phyloP scores from a whole-genome alignment of 257 asterid species.

The Rubia yunnanensis region DNA sequence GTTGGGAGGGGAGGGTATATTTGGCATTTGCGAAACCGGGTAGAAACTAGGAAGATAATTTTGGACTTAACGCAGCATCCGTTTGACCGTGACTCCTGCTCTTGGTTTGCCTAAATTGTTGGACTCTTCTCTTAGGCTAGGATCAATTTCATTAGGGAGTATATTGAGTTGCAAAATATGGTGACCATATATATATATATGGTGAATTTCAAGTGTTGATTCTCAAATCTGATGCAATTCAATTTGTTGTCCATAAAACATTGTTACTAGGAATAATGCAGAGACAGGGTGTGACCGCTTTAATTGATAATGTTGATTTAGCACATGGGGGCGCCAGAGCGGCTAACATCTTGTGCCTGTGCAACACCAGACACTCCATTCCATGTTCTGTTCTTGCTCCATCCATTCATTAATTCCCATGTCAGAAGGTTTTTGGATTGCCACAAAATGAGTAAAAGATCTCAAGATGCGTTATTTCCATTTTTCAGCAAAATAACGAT shows the following conservation, averaged over 20 bases:
- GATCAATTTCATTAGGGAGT: too few species aligned
- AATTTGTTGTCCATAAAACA: too few species aligned
- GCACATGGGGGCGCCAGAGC: constrained; percentile 14
- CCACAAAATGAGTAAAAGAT: background rate
- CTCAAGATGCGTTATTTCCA: background rate
- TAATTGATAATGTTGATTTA: background rate
- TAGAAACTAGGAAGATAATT: background rate
- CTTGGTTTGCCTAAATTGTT: background rate
- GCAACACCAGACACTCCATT: background rate
- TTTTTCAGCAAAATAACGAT: too few species aligned
- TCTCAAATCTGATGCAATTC: too few species aligned
- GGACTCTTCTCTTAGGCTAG: too few species aligned
- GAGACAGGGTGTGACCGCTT: constrained; percentile 1
- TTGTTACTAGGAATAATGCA: background rate
- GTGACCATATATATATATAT: too few species aligned
- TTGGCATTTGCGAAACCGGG: background rate
- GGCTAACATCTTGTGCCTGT: background rate
- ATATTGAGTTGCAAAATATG: too few species aligned
- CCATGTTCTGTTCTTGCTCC: background rate
- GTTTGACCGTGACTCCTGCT: constrained; percentile 8
- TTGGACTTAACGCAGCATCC: constrained; percentile 2
- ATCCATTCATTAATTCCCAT: background rate
- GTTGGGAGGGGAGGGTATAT: background rate
- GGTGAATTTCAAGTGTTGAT: too few species aligned
- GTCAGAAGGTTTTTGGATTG: background rate